phyloP scores from a whole-genome alignment of 2,329 filamentous ascomycete species.

The Aspergillus transmontanensis region DNA sequence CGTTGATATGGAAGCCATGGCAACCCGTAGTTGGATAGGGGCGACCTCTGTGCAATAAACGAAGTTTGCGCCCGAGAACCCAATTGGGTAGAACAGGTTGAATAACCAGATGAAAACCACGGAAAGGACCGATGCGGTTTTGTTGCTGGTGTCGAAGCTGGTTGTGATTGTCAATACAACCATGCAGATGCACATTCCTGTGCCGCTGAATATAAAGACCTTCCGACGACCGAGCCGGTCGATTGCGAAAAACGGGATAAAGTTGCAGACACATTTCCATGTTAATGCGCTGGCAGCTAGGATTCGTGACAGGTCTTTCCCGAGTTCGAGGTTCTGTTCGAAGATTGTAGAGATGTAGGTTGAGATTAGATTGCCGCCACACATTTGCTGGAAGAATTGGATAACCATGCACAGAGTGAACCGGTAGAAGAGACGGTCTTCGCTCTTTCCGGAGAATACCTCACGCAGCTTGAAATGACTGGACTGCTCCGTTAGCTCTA shows the following conservation, averaged over 20 bases:
- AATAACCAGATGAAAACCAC: slow-evolving; percentile 59
- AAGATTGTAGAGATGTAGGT: slow-evolving; percentile 22
- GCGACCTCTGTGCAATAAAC: slow-evolving; percentile 48
- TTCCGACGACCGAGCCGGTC: slow-evolving; percentile 54
- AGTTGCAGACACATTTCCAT: slow-evolving; percentile 59
- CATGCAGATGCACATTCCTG: slow-evolving; percentile 60
- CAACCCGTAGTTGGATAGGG: slow-evolving; percentile 56
- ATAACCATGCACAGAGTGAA: slow-evolving; percentile 22
- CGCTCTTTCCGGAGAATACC: slow-evolving; percentile 18
- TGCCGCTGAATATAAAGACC: slow-evolving; percentile 56
- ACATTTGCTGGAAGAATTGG: slow-evolving; percentile 25
- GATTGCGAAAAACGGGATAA: slow-evolving; percentile 54
- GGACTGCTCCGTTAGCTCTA: slow-evolving; percentile 16
- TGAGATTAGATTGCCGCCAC: slow-evolving; percentile 21
- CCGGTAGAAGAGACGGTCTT: slow-evolving; percentile 24
- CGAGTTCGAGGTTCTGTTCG: slow-evolving; percentile 18
- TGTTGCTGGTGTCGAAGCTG: slow-evolving; percentile 29
- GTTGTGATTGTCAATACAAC: slow-evolving; percentile 49
- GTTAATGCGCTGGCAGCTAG: slow-evolving; percentile 55
- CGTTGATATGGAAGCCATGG: slow-evolving; percentile 60
- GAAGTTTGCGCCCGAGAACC: slow-evolving; percentile 63
- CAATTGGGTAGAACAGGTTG: slow-evolving; percentile 66
- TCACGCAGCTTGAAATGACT: slow-evolving; percentile 18
- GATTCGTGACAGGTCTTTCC: slow-evolving; percentile 27
- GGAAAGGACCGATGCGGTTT: slow-evolving; percentile 16